Conservation (phyloP, 495 filamentous ascomycete species). For the Tricharina praecox region DNA sequence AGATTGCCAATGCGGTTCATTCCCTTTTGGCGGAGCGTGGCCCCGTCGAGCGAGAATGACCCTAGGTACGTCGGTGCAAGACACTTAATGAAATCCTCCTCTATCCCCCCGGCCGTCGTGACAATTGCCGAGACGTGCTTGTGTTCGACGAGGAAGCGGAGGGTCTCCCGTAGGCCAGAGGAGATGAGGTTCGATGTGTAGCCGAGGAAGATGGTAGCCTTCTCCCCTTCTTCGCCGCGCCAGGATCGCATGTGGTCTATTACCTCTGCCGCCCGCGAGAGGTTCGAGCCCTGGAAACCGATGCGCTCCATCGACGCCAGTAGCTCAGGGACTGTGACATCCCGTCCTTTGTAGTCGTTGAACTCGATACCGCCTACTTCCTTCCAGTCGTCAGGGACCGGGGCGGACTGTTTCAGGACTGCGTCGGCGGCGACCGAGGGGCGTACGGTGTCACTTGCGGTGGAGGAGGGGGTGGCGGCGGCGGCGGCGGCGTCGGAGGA, state of each 20-base stretch:
- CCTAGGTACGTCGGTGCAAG: slow-evolving; percentile 85
- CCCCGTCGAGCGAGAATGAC: slow-evolving; percentile 57
- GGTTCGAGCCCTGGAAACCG: slow-evolving; percentile 81
- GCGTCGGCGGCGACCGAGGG: slow-evolving; percentile 42
- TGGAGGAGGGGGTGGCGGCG: neutral
- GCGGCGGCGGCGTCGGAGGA: neutral
- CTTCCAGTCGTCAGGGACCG: slow-evolving; percentile 47
- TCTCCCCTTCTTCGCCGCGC: slow-evolving; percentile 50
- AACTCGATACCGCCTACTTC: slow-evolving; percentile 81
- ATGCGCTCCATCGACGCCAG: slow-evolving; percentile 65
- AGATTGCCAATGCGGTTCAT: slow-evolving; percentile 93
- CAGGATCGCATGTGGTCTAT: slow-evolving; percentile 87
- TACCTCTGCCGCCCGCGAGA: slow-evolving; percentile 68
- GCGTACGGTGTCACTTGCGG: neutral
- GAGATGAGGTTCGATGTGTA: slow-evolving; percentile 96
- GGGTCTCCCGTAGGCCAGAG: slow-evolving; percentile 74
- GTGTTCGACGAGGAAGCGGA: slow-evolving; percentile 85
- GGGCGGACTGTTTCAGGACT: slow-evolving; percentile 73
- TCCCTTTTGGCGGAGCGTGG: slow-evolving; percentile 59
- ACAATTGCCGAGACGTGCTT: slow-evolving; percentile 81
- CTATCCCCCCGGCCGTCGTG: slow-evolving; percentile 88
- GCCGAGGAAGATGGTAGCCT: slow-evolving; percentile 85
- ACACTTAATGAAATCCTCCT: slow-evolving; percentile 98
- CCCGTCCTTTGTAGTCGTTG: slow-evolving; percentile 49
- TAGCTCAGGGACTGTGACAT: slow-evolving; percentile 72